These are phyloP conservation scores for fission yeast (Schizosaccharomyces pombe) DNA, from an alignment of 805 yeast species.

Conservation along the genomic window ASM294v3 CU329670.1:5000501-5001000, in stretches of 20 bases:
- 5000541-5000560: background rate
- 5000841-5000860: constrained; percentile 3
- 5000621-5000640: background rate
- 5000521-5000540: background rate
- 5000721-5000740: constrained; percentile 1
- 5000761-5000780: background rate
- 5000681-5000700: background rate
- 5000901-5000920: background rate
- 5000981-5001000: background rate
- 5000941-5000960: background rate
- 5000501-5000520: background rate
- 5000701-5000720: background rate
- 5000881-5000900: background rate
- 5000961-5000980: background rate
- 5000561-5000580: background rate
- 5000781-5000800: constrained; percentile 1
- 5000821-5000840: background rate
- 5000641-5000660: constrained; percentile 2
- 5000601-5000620: background rate
- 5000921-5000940: background rate
- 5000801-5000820: constrained; percentile 2
- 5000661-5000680: background rate
- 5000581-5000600: background rate
- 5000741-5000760: background rate
- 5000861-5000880: background rate